Base-by-base conservation (phyloP, 2,329 filamentous ascomycete species). In the Exutisphaerella laricina region DNA sequence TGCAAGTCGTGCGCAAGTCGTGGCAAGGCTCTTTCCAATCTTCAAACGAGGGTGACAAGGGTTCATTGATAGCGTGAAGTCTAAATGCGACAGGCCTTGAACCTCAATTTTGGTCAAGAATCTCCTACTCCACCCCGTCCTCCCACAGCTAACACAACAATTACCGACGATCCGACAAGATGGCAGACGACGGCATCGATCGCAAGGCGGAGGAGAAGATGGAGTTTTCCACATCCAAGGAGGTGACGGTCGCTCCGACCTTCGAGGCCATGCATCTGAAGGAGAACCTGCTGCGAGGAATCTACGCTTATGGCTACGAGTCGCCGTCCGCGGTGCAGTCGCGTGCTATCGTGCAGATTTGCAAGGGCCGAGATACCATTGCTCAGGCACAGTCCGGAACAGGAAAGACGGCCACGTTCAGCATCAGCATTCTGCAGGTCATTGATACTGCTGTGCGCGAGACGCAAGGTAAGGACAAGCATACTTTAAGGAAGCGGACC, bases 321-420 rank as follows among this genome's bases (percentile, higher is more conserved):
- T 96, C 92, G 2, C 92, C 92, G 9, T 98, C 92, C 0, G 92
- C 92, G 10, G 90, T 98, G 13, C 92, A 98, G 72, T 96, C 90
- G 55, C 87, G 92, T 63, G 92, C 92, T 40, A 98, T 98, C 62
- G 92, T 98, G 37, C 92, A 97, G 71, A 86, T 98, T 62, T 98
- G 92, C 80, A 97, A 97, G 71, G 92, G 92, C 54, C 88, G 92
- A 69, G 92, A 98, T 68, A 97, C 92, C 50, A 98, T 98, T 63
- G 92, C 92, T 13, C 92, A 98, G 66, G 92, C 92, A 14, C 92
- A 97, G 69, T 96, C 90, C 60, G 92, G 92, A 79, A 98, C 92
- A 68, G 92, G 92, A 76, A 98, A 98, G 82, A 98, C 92, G 59
- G 92, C 92, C 60, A 98, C 92, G 58, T 98, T 98, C 83, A 97